Evolutionary conservation across 768 basidiomycete species (phyloP).

Genomic region (Leccinellum albellum): DNA sequence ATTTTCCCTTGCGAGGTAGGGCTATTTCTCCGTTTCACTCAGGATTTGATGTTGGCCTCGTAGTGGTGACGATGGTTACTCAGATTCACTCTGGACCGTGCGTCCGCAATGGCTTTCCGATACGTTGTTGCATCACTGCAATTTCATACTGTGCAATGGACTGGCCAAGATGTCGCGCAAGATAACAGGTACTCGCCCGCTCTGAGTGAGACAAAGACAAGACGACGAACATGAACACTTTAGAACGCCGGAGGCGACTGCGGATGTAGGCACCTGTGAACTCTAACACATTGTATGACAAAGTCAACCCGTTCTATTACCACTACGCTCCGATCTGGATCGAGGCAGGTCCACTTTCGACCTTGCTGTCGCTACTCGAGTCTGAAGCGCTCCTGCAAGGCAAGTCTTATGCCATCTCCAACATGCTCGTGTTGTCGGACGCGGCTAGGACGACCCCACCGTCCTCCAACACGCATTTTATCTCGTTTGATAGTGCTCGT

Average conservation of each 20-base stretch:
- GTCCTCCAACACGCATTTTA: slow-evolving; percentile 81
- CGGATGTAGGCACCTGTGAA: slow-evolving; percentile 85
- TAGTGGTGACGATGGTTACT: slow-evolving; percentile 86
- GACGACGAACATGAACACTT: too few relatives aligned
- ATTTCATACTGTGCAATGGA: too few relatives aligned
- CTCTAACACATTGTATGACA: slow-evolving; percentile 79
- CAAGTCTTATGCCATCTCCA: slow-evolving; percentile 78
- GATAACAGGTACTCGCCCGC: too few relatives aligned
- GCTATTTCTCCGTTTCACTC: not conserved
- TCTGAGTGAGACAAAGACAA: too few relatives aligned
- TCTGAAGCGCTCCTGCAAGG: slow-evolving; percentile 73
- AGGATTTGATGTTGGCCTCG: not conserved
- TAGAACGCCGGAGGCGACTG: slow-evolving; percentile 70
- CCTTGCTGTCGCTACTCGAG: slow-evolving; percentile 61
- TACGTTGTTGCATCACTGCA: slow-evolving; percentile 94
- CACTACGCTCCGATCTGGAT: slow-evolving; percentile 82
- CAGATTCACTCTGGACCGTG: slow-evolving; percentile 94
- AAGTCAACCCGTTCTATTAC: slow-evolving; percentile 94
- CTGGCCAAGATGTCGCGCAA: too few relatives aligned
- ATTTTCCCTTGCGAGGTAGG: slow-evolving; percentile 86
- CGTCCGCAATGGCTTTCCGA: slow-evolving; percentile 96
- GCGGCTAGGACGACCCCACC: slow-evolving; percentile 57
- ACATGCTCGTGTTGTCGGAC: slow-evolving; percentile 66
- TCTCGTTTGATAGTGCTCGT: slow-evolving; percentile 77
- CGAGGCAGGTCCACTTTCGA: slow-evolving; percentile 62